Evolutionary conservation across 2,329 filamentous ascomycete species (phyloP), one percentile per base, ranked within the genome.

Genomic region (Niveomyces coronatus): DNA sequence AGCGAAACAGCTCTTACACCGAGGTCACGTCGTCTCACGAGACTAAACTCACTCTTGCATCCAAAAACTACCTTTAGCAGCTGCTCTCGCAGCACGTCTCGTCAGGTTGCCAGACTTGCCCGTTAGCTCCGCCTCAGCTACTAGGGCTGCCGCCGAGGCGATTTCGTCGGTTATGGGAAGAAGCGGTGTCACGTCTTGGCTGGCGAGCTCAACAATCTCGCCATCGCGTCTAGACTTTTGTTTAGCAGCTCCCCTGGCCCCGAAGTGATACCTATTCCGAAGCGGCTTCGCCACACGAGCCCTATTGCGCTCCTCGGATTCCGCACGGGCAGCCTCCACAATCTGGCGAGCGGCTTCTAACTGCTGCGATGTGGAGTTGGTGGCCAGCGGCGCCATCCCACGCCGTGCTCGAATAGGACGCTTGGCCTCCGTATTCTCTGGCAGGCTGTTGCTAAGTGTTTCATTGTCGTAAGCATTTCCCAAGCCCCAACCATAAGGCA

Each of bases 91-190:
- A 4, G 30, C 37, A 5, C 22, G 37, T n/a, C 17, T 39, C 10
- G 37, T 39, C 9, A 17, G 2, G 29, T 37, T 37, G 15, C n/a
- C 26, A 30, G 17, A 17, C 14, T 32, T 35, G 28, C 7, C 7
- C 6, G 39, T 41, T 8, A 45, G 34, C 11, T 51, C 47, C 2
- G 45, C 45, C 32, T 53, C 49, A 13, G 49, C 39, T 1, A 52
- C 39, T 5, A 54, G 45, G 1, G 51, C 49, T 6, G 50, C 50
- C 3, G 51, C 51, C 7, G 8, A 15, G 13, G 46, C 47, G 13
- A 54, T 51, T 37, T 48, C 46, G 4, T 44, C 41, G 8, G 45
- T 53, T 31, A 53, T 49, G 3, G 35, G 22, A 3, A 51, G 38
- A 8, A 50, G 43, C 14, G 42, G 26, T n/a, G 16, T 30, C n/a